phyloP scores from a whole-genome alignment of 768 basidiomycete species.

The Mycena rebaudengoi region DNA sequence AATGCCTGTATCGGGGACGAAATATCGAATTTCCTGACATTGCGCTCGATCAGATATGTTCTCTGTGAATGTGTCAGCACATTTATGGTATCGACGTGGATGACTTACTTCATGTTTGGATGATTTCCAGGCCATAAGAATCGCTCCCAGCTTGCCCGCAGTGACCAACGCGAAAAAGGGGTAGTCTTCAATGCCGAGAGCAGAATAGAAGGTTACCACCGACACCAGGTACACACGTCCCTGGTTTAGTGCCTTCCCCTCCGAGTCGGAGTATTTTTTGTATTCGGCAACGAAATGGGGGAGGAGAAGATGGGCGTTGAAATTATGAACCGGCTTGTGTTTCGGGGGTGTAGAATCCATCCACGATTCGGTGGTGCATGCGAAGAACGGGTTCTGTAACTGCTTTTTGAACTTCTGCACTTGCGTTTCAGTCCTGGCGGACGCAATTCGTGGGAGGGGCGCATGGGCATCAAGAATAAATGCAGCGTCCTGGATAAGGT shows the following conservation, averaged over 20 bases:
- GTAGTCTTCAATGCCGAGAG: slow-evolving; percentile 5
- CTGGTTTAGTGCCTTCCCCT: background rate
- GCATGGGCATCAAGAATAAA: background rate
- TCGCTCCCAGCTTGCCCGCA: background rate
- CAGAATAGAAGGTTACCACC: background rate
- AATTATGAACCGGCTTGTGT: background rate
- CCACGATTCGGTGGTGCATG: background rate
- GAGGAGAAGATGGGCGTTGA: background rate
- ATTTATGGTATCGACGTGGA: background rate
- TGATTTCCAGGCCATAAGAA: slow-evolving; percentile 15
- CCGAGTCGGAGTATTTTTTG: background rate
- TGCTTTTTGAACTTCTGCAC: background rate
- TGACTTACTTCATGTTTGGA: background rate
- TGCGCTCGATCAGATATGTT: slow-evolving; percentile 1
- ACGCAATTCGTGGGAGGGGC: background rate
- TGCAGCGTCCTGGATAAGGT: background rate
- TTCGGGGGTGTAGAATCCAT: background rate
- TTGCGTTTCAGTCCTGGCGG: background rate
- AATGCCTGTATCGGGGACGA: background rate
- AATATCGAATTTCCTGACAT: slow-evolving; percentile 3
- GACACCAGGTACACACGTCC: slow-evolving; percentile 9
- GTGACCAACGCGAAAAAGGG: slow-evolving; percentile 13
- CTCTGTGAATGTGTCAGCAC: background rate
- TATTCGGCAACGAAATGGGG: slow-evolving; percentile 1
- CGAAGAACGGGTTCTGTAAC: background rate